phyloP scores from a whole-genome alignment of 202 grass and related monocot genomes.

The Schoenoplectus triqueter region DNA sequence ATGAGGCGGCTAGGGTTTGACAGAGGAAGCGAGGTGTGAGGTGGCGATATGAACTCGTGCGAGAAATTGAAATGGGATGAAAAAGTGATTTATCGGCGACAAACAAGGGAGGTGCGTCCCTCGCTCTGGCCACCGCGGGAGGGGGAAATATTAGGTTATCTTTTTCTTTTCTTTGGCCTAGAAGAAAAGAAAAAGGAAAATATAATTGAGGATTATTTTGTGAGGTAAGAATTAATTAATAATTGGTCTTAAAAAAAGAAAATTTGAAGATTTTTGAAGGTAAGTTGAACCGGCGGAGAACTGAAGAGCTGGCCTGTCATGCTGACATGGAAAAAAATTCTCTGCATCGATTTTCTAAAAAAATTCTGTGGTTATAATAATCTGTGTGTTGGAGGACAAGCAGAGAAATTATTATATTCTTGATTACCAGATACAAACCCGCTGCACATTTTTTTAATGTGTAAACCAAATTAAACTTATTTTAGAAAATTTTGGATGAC shows the following conservation, averaged over 20 bases:
- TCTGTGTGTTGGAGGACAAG: background rate
- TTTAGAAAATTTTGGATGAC: background rate
- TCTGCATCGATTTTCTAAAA: background rate
- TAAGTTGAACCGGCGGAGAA: conserved; percentile 9
- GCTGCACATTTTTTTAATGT: background rate
- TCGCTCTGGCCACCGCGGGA: background rate
- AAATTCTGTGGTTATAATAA: background rate
- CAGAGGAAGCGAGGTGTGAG: conserved; percentile 27
- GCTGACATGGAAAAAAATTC: conserved; percentile 8
- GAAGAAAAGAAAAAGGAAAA: conserved; percentile 25
- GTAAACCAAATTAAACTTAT: background rate
- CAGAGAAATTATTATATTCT: too few relatives aligned
- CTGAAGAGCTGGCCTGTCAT: background rate
- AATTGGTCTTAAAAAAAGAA: conserved; percentile 27
- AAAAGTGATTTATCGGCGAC: background rate
- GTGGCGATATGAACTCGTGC: conserved; percentile 20
- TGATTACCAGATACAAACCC: background rate
- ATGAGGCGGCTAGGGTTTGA: background rate
- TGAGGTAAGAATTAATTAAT: conserved; percentile 21
- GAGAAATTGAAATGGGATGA: background rate
- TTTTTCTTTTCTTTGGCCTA: background rate
- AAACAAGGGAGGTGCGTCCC: background rate
- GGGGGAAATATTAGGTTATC: conserved; percentile 15
- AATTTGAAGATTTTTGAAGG: background rate
- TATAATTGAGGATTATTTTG: background rate